phyloP scores from a whole-genome alignment of 306 rosid genomes.

The Herpetospermum pedunculosum region DNA sequence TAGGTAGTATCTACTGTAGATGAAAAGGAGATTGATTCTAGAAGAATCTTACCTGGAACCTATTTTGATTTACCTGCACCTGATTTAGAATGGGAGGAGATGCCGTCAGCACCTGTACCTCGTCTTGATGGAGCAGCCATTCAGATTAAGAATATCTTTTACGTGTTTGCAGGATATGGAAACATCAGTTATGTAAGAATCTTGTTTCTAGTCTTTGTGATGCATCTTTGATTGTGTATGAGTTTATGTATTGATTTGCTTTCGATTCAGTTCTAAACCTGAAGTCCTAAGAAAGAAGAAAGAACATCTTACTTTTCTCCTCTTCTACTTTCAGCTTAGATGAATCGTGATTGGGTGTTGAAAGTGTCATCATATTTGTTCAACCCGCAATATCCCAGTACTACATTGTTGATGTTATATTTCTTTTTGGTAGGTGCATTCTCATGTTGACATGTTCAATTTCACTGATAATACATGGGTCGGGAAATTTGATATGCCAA shows the following conservation, averaged over 20 bases:
- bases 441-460: constrained; percentile 68
- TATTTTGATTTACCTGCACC: constrained; percentile 81
- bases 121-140: constrained; percentile 73
- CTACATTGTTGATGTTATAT: not conserved
- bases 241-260: not conserved
- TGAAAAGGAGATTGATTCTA: constrained; percentile 12
- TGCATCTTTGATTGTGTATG: not conserved
- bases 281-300: not conserved
- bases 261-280: not conserved
- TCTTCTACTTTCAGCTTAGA: not conserved
- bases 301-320: not conserved
- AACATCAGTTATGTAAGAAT: constrained; percentile 49
- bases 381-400: not conserved
- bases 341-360: not conserved
- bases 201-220: not conserved
- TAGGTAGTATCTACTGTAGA: not conserved
- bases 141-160: constrained; percentile 54
- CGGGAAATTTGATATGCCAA: constrained; percentile 51
- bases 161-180: constrained; percentile 74
- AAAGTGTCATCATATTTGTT: not conserved
- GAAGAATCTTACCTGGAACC: constrained; percentile 40
- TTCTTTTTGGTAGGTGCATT: constrained; percentile 49
- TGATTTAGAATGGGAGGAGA: constrained; percentile 59
- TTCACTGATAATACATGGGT: constrained; percentile 50
- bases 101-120: constrained; percentile 79